Evolutionary conservation across 345 rosid species (phyloP).

Genomic region (Bruguiera parviflora): DNA sequence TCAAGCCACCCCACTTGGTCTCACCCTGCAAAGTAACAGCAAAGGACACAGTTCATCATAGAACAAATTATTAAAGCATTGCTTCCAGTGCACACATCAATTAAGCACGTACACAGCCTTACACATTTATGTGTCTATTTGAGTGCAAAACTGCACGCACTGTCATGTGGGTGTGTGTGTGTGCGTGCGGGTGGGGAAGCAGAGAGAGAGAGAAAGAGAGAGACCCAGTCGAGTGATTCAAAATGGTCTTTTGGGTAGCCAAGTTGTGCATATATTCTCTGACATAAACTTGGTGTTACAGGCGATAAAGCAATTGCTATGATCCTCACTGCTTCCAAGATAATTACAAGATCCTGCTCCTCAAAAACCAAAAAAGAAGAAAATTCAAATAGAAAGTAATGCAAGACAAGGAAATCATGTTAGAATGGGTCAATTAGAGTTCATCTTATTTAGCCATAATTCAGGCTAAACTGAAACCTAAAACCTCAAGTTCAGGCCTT

Average conservation of each 20-base stretch:
- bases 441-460: neutral
- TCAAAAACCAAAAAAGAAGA: constrained; percentile 5
- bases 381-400: constrained; percentile 6
- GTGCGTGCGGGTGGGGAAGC: neutral
- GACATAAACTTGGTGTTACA: constrained; percentile 61
- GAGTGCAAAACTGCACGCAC: neutral
- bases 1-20: constrained; percentile 89
- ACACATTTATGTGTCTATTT: neutral
- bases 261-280: constrained; percentile 75
- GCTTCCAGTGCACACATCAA: neutral
- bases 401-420: neutral
- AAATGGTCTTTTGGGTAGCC: constrained; percentile 69
- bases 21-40: constrained; percentile 41
- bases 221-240: constrained; percentile 56
- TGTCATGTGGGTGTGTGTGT: neutral
- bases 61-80: neutral
- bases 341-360: constrained; percentile 75
- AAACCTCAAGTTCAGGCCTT: no score
- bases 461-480: no score
- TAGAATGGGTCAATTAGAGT: neutral
- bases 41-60: neutral
- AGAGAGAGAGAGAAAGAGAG: constrained; percentile 10
- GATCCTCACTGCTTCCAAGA: constrained; percentile 84
- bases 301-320: constrained; percentile 78
- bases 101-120: neutral